phyloP scores from a whole-genome alignment of 345 rosid species.

The Clarkia xantiana region DNA sequence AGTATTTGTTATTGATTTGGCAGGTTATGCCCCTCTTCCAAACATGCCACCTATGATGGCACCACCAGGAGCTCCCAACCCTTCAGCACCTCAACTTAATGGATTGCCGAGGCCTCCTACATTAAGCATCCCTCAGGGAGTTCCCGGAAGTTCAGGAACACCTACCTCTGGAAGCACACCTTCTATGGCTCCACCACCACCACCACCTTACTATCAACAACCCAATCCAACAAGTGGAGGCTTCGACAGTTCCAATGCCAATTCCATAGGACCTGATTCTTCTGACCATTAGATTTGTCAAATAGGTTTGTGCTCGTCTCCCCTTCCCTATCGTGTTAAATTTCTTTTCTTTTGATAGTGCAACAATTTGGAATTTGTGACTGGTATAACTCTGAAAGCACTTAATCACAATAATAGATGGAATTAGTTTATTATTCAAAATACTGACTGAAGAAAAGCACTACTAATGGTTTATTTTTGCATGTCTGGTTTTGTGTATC shows the following conservation, averaged over 20 bases:
- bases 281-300: slow-evolving; percentile 23
- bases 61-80: slow-evolving; percentile 79
- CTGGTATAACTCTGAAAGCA: too few relatives aligned
- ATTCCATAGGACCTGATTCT: slow-evolving; percentile 39
- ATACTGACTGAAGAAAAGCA: too few relatives aligned
- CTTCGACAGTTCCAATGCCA: too few relatives aligned
- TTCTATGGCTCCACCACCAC: slow-evolving; percentile 26
- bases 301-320: background rate
- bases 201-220: slow-evolving; percentile 34
- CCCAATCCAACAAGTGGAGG: slow-evolving; percentile 51
- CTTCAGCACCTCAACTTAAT: slow-evolving; percentile 38
- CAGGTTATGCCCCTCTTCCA: slow-evolving; percentile 46
- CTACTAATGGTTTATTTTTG: too few relatives aligned
- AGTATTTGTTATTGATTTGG: slow-evolving; percentile 3
- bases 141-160: slow-evolving; percentile 39
- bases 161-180: slow-evolving; percentile 39
- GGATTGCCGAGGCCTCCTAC: slow-evolving; percentile 61
- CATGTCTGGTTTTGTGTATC: too few relatives aligned
- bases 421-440: too few relatives aligned
- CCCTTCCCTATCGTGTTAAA: too few relatives aligned
- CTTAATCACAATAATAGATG: too few relatives aligned
- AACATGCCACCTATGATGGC: slow-evolving; percentile 60
- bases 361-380: too few relatives aligned
- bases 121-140: slow-evolving; percentile 16
- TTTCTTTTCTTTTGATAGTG: too few relatives aligned